Percentiles rank a stretch among this genome's conserved stretches.
Conservation (phyloP, 805 yeast species). For the Cyberlindnera suaveolens region DNA sequence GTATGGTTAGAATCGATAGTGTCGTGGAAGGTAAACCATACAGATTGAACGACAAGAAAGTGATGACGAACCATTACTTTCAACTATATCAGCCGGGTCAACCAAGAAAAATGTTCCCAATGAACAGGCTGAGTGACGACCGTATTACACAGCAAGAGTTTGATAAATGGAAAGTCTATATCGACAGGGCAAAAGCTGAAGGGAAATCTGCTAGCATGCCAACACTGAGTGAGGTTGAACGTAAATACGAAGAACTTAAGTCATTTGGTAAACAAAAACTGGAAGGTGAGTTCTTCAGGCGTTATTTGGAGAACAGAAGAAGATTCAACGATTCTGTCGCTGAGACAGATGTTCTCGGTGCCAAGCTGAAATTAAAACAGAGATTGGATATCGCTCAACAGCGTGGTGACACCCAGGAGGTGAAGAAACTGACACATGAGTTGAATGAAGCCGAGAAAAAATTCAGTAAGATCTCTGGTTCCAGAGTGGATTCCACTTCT, state of each 20-base stretch:
- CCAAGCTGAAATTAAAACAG: constrained; percentile 64
- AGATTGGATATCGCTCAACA: constrained; percentile 68
- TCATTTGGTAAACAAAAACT: constrained; percentile 60
- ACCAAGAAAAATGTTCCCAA: constrained; percentile 65
- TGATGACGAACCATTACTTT: constrained; percentile 51
- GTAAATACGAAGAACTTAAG: constrained; percentile 56
- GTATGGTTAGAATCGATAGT: constrained; percentile 77
- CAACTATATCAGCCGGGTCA: constrained; percentile 78
- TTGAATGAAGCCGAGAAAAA: constrained; percentile 33
- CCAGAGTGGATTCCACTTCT: constrained; percentile 29
- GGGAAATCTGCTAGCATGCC: constrained; percentile 41
- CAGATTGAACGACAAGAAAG: constrained; percentile 33
- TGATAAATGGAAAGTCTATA: constrained; percentile 55
- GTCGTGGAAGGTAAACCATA: constrained; percentile 50
- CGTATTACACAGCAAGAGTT: constrained; percentile 68
- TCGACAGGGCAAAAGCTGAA: constrained; percentile 45
- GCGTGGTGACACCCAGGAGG: constrained; percentile 34
- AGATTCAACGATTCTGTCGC: constrained; percentile 48
- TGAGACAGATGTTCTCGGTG: constrained; percentile 72
- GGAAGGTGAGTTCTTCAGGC: constrained; percentile 68
- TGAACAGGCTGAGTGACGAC: constrained; percentile 76
- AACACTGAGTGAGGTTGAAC: constrained; percentile 54
- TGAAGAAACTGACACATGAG: constrained; percentile 28
- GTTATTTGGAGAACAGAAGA: constrained; percentile 69
- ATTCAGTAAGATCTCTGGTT: constrained; percentile 28